These are phyloP conservation scores for Cyclotella atomus DNA, from an alignment of 108 stramenopile species.

Conservation along the genomic window DNA sequence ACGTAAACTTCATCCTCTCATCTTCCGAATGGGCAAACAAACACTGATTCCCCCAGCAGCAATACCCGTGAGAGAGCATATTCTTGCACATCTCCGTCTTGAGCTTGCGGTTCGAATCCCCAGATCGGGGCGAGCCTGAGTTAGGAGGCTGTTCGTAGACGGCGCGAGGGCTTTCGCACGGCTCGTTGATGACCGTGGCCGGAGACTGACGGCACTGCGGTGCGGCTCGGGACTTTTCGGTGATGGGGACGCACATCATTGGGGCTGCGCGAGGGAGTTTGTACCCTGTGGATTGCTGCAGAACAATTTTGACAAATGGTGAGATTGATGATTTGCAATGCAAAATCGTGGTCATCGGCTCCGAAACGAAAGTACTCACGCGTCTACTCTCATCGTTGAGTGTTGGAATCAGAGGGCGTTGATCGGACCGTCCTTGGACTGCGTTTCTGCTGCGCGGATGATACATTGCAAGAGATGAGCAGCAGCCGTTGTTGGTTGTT, in stretches of 20 bases:
- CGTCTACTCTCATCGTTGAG: too few relatives aligned
- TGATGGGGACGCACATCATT: slow-evolving; percentile 1
- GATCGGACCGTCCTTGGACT: too few relatives aligned
- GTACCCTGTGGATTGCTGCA: too few relatives aligned
- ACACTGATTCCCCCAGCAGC: slow-evolving; percentile 18
- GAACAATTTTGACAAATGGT: too few relatives aligned
- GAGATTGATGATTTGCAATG: too few relatives aligned
- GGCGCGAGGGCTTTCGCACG: background rate
- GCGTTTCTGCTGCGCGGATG: too few relatives aligned
- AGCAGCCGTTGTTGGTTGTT: too few relatives aligned
- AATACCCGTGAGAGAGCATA: slow-evolving; percentile 5
- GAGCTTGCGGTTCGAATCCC: slow-evolving; percentile 24
- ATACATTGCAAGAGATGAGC: too few relatives aligned
- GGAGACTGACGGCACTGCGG: slow-evolving; percentile 8
- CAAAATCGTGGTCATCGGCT: too few relatives aligned
- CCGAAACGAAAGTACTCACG: too few relatives aligned
- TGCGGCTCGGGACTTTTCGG: background rate
- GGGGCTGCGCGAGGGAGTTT: too few relatives aligned
- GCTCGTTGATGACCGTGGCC: background rate
- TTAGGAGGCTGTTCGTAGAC: background rate
- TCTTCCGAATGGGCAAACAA: slow-evolving; percentile 30
- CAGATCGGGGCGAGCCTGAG: background rate
- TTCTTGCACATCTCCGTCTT: slow-evolving; percentile 44
- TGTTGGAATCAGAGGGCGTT: too few relatives aligned
- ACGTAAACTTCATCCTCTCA: slow-evolving; percentile 16